Evolutionary conservation across 257 asterid species (phyloP).

Genomic region (Ballota nigra): DNA sequence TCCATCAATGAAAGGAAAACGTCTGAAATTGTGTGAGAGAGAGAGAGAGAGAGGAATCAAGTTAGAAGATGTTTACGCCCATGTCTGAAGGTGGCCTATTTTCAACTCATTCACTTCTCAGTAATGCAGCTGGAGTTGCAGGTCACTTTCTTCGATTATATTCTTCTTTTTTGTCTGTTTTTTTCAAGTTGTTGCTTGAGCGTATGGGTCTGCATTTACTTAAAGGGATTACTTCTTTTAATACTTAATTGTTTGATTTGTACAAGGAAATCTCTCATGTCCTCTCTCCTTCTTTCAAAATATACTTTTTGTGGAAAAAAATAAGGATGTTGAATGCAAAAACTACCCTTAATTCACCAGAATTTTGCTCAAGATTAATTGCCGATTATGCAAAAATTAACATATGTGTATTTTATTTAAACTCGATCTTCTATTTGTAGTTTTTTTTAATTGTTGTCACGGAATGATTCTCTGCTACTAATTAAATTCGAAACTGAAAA

Average conservation of each 20-base stretch:
- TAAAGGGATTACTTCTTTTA: slow-evolving; percentile 10
- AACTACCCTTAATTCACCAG: neutral
- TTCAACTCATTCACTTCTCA: slow-evolving; percentile 48
- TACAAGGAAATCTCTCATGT: neutral
- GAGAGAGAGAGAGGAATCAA: neutral
- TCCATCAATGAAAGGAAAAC: neutral
- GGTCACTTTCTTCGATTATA: slow-evolving; percentile 36
- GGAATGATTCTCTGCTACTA: neutral
- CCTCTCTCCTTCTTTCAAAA: neutral
- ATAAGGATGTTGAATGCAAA: neutral
- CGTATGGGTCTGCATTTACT: slow-evolving; percentile 18
- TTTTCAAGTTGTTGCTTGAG: slow-evolving; percentile 4
- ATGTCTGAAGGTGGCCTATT: slow-evolving; percentile 43
- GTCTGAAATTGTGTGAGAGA: neutral
- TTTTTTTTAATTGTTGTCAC: neutral
- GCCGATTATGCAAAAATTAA: neutral
- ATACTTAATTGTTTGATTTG: neutral
- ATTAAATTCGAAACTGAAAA: neutral
- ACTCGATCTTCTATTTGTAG: neutral
- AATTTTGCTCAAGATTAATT: neutral
- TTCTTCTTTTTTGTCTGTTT: neutral
- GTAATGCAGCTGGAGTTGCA: slow-evolving; percentile 77
- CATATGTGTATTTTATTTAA: neutral
- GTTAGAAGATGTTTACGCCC: slow-evolving; percentile 4
- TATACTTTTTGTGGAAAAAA: neutral